Percentiles rank a stretch among this genome's conserved stretches.
Evolutionary conservation across 495 filamentous ascomycete genomes (phyloP).

Genomic region (Podospora pseudopauciseta): DNA sequence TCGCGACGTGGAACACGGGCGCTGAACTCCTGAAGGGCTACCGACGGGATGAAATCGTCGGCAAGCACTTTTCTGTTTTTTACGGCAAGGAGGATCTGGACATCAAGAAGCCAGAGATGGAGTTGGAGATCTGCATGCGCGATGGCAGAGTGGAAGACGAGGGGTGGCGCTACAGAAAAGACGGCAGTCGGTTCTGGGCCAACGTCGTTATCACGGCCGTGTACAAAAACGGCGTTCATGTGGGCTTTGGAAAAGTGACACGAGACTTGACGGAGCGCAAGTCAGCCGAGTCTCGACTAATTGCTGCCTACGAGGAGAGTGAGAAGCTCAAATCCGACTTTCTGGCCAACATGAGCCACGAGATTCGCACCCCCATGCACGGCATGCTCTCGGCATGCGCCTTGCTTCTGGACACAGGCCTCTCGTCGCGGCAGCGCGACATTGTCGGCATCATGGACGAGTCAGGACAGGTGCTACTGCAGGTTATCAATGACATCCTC

Average conservation of each 20-base stretch:
- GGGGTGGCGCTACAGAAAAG: conserved; percentile 62
- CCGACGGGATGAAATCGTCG: conserved; percentile 53
- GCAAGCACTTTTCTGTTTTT: conserved; percentile 60
- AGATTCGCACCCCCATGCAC: conserved; percentile 53
- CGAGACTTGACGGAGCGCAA: conserved; percentile 61
- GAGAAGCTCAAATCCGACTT: conserved; percentile 64
- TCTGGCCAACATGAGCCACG: conserved; percentile 58
- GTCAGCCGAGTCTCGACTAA: conserved; percentile 53
- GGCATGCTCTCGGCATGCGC: conserved; percentile 49
- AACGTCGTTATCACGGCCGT: conserved; percentile 64
- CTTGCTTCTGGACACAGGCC: conserved; percentile 41
- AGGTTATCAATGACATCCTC: conserved; percentile 52
- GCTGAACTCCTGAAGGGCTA: conserved; percentile 60
- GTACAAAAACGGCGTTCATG: conserved; percentile 53
- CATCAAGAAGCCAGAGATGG: conserved; percentile 52
- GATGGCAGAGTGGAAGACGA: conserved; percentile 63
- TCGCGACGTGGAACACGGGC: conserved; percentile 61
- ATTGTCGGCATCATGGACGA: conserved; percentile 46
- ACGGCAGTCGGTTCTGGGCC: conserved; percentile 63
- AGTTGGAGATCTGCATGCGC: conserved; percentile 54
- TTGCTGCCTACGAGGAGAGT: conserved; percentile 62
- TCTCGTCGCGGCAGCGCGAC: conserved; percentile 42
- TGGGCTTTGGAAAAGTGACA: conserved; percentile 64
- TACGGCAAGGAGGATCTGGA: conserved; percentile 55
- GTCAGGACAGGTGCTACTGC: conserved; percentile 45